Conservation (phyloP, 768 basidiomycete species). For the Tulasnella sp. region DNA sequence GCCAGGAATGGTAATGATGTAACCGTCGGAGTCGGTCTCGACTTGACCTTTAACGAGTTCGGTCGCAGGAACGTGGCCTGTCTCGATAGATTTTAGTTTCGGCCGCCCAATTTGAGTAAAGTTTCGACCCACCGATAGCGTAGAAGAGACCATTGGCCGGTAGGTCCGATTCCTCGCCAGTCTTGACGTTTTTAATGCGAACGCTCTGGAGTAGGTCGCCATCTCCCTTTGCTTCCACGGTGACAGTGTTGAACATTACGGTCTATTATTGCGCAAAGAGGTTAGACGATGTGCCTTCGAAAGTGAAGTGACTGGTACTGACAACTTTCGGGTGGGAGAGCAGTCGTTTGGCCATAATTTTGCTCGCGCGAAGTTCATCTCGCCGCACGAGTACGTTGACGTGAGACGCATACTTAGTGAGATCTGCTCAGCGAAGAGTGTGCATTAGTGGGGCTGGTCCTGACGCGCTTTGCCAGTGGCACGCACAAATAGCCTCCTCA, state of each 20-base stretch:
- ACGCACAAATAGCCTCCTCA: slow-evolving; percentile 94
- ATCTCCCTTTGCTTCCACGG: slow-evolving; percentile 89
- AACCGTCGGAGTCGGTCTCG: slow-evolving; percentile 88
- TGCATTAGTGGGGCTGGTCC: not conserved
- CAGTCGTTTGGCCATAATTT: slow-evolving; percentile 96
- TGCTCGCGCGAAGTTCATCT: slow-evolving; percentile 88
- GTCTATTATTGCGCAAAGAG: slow-evolving; percentile 23
- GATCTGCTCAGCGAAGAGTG: slow-evolving; percentile 46
- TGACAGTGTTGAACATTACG: slow-evolving; percentile 83
- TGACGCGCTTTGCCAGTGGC: not conserved
- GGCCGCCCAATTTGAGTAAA: not conserved
- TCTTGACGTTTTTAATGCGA: slow-evolving; percentile 74
- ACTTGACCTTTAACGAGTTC: slow-evolving; percentile 80
- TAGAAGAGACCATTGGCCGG: slow-evolving; percentile 92
- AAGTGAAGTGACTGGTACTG: slow-evolving; percentile 33
- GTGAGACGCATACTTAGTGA: slow-evolving; percentile 94
- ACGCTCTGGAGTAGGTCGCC: slow-evolving; percentile 87
- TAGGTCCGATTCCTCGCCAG: slow-evolving; percentile 77
- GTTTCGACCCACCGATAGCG: slow-evolving; percentile 59
- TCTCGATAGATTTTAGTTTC: not conserved
- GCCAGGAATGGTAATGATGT: slow-evolving; percentile 93
- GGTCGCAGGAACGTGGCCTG: slow-evolving; percentile 88
- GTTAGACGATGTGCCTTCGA: not conserved
- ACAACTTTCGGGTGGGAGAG: slow-evolving; percentile 87
- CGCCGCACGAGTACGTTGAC: slow-evolving; percentile 95